Percentiles rank a stretch among this genome's conserved stretches.
Evolutionary conservation across 805 yeast genomes (phyloP).

Genomic region (Spathaspora boniae): DNA sequence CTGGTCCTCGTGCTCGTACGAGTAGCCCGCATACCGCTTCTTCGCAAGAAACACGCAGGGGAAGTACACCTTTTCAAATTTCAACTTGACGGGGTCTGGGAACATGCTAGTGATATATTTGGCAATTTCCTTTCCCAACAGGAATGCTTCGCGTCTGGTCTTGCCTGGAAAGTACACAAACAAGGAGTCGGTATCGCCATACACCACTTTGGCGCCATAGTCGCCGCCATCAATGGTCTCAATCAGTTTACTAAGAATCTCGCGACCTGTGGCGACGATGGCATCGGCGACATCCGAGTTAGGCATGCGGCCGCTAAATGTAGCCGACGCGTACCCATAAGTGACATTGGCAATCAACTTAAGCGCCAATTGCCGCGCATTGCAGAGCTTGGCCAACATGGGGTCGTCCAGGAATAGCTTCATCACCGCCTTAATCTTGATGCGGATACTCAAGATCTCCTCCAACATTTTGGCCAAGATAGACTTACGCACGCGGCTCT

Average conservation of each 20-base stretch:
- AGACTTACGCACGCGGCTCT: constrained; percentile 63
- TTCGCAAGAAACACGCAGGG: constrained; percentile 78
- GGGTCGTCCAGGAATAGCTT: constrained; percentile 41
- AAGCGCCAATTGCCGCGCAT: constrained; percentile 80
- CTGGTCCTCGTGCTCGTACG: constrained; percentile 61
- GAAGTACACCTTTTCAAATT: constrained; percentile 90
- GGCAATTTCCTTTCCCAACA: constrained; percentile 70
- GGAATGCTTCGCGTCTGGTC: constrained; percentile 72
- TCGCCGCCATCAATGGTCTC: constrained; percentile 56
- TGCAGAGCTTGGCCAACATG: constrained; percentile 53
- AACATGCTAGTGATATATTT: constrained; percentile 55
- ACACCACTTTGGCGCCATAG: constrained; percentile 91
- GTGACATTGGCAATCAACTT: constrained; percentile 93
- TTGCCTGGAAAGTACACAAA: constrained; percentile 89
- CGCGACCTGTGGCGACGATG: constrained; percentile 88
- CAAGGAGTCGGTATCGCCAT: constrained; percentile 94
- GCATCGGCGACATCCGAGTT: constrained; percentile 93
- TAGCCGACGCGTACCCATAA: constrained; percentile 92
- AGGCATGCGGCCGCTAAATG: constrained; percentile 97
- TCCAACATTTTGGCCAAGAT: constrained; percentile 77
- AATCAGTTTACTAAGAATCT: constrained; percentile 71
- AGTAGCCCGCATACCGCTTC: constrained; percentile 87
- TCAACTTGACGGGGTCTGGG: constrained; percentile 78
- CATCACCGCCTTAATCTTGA: constrained; percentile 77
- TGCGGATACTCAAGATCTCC: constrained; percentile 77